Evolutionary conservation across 1,284 basidiomycete genomes (phyloP).

Genomic region (Psilocybe mexicana): DNA sequence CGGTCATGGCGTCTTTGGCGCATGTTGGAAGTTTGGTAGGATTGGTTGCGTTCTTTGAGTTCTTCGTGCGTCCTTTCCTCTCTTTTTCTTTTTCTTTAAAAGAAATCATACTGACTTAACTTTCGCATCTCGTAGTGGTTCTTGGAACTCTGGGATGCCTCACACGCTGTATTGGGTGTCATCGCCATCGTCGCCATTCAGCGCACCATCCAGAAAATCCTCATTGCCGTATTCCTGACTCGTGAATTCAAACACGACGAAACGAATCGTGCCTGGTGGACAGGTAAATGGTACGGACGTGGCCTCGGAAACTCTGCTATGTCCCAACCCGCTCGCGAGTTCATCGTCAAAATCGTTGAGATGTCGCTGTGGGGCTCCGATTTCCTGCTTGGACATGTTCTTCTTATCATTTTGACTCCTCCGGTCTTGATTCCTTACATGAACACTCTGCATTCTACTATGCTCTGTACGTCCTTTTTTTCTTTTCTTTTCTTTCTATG

Average conservation of each 20-base stretch:
- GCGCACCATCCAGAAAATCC: slow-evolving; percentile 88
- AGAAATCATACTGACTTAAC: not conserved
- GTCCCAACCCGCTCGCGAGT: slow-evolving; percentile 94
- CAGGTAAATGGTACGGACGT: slow-evolving; percentile 96
- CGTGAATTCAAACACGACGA: slow-evolving; percentile 97
- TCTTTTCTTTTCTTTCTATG: not conserved
- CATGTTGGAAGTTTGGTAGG: slow-evolving; percentile 82
- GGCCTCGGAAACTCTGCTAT: slow-evolving; percentile 86
- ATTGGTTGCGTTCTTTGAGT: slow-evolving; percentile 89
- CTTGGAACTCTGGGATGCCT: slow-evolving; percentile 95
- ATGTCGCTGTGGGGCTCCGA: slow-evolving; percentile 94
- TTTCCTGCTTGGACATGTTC: slow-evolving; percentile 80
- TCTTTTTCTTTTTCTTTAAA: slow-evolving; percentile 11
- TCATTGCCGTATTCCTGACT: slow-evolving; percentile 90
- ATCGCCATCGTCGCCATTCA: slow-evolving; percentile 88
- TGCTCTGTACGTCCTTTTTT: slow-evolving; percentile 66
- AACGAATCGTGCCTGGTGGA: slow-evolving; percentile 98
- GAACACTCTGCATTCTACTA: slow-evolving; percentile 88
- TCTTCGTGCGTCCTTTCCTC: slow-evolving; percentile 67
- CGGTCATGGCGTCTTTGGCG: slow-evolving; percentile 87
- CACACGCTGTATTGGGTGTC: slow-evolving; percentile 89
- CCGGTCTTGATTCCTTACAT: slow-evolving; percentile 86
- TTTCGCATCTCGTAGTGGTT: slow-evolving; percentile 68
- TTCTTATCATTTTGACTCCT: slow-evolving; percentile 83
- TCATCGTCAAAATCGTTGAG: slow-evolving; percentile 96